These are phyloP conservation scores for Fusarium circinatum DNA, from an alignment of 2,329 filamentous ascomycete genomes.

Conservation along the genomic window DNA sequence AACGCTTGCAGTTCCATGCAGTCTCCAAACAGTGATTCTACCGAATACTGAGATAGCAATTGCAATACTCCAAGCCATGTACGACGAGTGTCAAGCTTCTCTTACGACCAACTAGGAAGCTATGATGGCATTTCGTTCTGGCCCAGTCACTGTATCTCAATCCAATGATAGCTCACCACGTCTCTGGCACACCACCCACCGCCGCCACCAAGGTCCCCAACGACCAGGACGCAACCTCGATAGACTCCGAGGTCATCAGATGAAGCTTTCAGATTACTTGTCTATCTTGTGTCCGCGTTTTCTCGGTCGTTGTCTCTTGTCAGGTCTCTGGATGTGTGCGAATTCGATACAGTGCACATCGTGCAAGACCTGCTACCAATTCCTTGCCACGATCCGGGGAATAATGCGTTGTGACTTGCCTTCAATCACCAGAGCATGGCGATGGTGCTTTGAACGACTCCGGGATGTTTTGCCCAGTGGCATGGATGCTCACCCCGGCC, in stretches of 20 bases:
- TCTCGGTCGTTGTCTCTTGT: constrained; percentile 13
- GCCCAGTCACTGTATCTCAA: constrained; percentile 38
- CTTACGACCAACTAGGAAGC: constrained; percentile 13
- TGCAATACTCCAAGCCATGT: constrained; percentile 23
- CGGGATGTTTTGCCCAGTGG: constrained; percentile 38
- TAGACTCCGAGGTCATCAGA: constrained; percentile 34
- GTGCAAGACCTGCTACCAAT: constrained; percentile 2
- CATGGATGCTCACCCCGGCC: constrained; percentile 34
- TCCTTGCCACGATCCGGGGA: neutral
- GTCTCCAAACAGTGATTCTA: constrained; percentile 8
- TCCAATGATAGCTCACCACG: constrained; percentile 51
- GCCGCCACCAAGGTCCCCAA: constrained; percentile 40
- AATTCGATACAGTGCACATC: constrained; percentile 3
- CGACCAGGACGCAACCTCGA: constrained; percentile 33
- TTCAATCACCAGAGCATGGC: constrained; percentile 24
- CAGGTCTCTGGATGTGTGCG: neutral
- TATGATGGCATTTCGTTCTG: constrained; percentile 37
- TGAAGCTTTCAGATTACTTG: constrained; percentile 17
- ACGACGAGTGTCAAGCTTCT: constrained; percentile 30
- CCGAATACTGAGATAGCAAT: neutral
- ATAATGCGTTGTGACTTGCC: neutral
- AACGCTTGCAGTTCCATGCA: constrained; percentile 1
- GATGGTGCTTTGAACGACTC: constrained; percentile 27
- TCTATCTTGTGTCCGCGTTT: constrained; percentile 1
- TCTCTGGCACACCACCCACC: constrained; percentile 48